Base-by-base conservation (phyloP, 1,284 basidiomycete species). In the Ceratobasidium sp. region DNA sequence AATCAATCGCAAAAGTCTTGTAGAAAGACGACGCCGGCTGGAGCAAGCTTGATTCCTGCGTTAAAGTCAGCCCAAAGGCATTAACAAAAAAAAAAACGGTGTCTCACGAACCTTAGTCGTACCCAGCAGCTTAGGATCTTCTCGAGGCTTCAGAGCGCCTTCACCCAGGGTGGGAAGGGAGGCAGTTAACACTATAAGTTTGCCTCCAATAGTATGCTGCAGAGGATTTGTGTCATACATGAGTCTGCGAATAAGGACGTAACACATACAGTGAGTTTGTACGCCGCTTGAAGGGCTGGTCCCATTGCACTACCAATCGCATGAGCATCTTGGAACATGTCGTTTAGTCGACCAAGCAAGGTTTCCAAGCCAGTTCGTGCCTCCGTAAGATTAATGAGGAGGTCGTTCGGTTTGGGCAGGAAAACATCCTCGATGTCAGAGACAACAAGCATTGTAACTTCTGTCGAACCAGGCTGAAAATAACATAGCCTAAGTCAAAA, bases 1-100 rank as follows among this genome's bases (percentile, higher is more conserved):
- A 99, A 81, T 99, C 97, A 83, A 99, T 99, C 23, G 98, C 96
- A 81, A 99, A 99, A 0, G 95, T 96, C 88, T 99, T 99, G 89
- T 99, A 99, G 87, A 98, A 99, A 8, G 93, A 90, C 42, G 94
- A 94, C 0, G 94, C 94, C 20, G 96, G 89, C 86, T 96, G 95
- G 51, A 98, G 88, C 11, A 98, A 86, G 17, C 89, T 89, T 15
- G 94, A 96, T 87, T 98, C 96, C 91, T 93, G 63, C 6, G 51
- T 84, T 99, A 94, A 97, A 99, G 84, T 99, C 98, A 83, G 99
- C 99, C 74, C 82, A 99, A 96, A 10, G 98, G 97, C 0, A 99
- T 97, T 84, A 99, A 97, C 84, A 99, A 99, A 76, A 94, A 94
- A 1, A 13, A n/a, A n/a, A n/a, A n/a, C 23, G 35, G 17, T 35